Percentiles rank a stretch among this genome's conserved stretches.
These are phyloP conservation scores for Bullera alba DNA, from an alignment of 768 basidiomycete genomes.

Conservation along the genomic window DNA sequence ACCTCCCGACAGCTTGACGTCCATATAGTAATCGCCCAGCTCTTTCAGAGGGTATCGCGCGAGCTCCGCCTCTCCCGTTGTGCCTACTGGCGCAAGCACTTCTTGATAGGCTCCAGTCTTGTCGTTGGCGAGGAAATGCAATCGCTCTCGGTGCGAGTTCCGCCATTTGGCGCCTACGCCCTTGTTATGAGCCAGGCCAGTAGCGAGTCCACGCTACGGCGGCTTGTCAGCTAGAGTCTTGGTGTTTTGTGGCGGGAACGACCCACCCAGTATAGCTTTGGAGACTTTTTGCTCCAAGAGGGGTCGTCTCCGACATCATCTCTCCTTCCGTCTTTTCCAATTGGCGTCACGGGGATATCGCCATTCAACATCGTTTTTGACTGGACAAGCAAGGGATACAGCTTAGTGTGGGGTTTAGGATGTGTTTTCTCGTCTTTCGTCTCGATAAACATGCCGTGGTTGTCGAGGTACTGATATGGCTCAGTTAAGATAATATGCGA, in stretches of 20 bases:
- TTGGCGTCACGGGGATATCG: conserved; percentile 46
- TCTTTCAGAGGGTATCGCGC: conserved; percentile 26
- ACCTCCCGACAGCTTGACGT: conserved; percentile 43
- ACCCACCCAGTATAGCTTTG: conserved; percentile 46
- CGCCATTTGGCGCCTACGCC: conserved; percentile 36
- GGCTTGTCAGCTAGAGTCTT: too few species aligned
- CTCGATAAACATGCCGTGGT: conserved; percentile 45
- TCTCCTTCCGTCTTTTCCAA: conserved; percentile 41
- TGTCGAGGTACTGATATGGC: conserved; percentile 42
- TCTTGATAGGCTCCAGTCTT: conserved; percentile 22
- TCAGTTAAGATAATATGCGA: background rate
- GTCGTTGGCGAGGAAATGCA: conserved; percentile 44
- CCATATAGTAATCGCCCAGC: conserved; percentile 44
- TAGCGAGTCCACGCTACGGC: conserved; percentile 43
- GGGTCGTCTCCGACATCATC: conserved; percentile 45
- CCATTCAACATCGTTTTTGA: conserved; percentile 44
- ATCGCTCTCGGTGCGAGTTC: conserved; percentile 43
- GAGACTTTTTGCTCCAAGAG: conserved; percentile 42
- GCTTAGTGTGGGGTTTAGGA: conserved; percentile 45
- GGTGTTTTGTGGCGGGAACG: too few species aligned
- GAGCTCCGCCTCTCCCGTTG: conserved; percentile 37
- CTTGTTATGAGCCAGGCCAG: conserved; percentile 42
- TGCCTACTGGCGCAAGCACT: conserved; percentile 38
- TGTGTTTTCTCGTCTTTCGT: conserved; percentile 35
- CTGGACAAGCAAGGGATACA: conserved; percentile 44